Evolutionary conservation across 176 grass and related monocot species (phyloP).

Genomic region (Alloteropsis semialata): DNA sequence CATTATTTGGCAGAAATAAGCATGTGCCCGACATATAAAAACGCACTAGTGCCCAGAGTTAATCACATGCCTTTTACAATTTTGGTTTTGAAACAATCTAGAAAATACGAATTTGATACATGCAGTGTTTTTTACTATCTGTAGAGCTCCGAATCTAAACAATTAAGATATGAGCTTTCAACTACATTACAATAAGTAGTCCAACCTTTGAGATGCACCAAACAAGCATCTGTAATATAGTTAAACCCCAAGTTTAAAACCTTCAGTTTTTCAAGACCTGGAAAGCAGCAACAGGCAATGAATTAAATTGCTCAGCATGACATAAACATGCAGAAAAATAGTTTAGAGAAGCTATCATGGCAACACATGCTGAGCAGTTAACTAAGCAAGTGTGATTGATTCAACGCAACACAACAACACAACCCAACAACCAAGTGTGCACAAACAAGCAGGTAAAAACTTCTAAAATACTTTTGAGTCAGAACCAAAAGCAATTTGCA

Average conservation of each 20-base stretch:
- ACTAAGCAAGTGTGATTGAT: neutral
- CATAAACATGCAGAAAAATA: neutral
- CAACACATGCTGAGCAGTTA: neutral
- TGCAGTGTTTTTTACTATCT: neutral
- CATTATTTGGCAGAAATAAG: neutral
- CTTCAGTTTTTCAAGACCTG: constrained; percentile 69
- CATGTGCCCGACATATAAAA: neutral
- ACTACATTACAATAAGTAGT: neutral
- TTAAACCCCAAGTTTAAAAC: constrained; percentile 79
- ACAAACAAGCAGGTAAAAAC: neutral
- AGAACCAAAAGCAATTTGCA: neutral
- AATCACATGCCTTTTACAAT: neutral
- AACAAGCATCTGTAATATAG: constrained; percentile 74
- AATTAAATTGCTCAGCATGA: neutral
- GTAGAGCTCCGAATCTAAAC: neutral
- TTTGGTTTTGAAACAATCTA: neutral
- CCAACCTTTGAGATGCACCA: constrained; percentile 73
- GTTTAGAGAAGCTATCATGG: neutral
- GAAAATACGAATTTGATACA: neutral
- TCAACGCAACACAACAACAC: neutral
- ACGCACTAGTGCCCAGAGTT: neutral
- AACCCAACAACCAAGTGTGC: too few species aligned
- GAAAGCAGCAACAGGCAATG: neutral
- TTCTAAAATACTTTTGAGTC: neutral
- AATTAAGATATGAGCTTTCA: neutral